Percentiles rank a stretch among this genome's conserved stretches.
phyloP scores from a whole-genome alignment of 2,329 filamentous ascomycete genomes.

The Dactylonectria estremocensis region DNA sequence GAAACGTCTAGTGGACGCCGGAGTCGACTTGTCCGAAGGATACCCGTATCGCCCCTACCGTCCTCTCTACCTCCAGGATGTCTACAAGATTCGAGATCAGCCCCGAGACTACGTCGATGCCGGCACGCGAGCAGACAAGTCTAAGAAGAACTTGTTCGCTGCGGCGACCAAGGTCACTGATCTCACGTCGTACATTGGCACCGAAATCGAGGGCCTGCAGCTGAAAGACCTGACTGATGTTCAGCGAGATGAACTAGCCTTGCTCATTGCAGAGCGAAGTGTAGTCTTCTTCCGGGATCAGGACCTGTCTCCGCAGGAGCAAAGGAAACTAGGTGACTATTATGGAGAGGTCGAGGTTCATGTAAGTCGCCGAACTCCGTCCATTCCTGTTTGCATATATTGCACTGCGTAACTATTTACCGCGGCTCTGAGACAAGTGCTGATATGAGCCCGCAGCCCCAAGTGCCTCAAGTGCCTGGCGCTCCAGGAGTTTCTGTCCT shows the following conservation, averaged over 20 bases:
- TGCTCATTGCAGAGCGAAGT: constrained; percentile 74
- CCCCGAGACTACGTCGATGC: constrained; percentile 71
- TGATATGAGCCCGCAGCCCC: constrained; percentile 64
- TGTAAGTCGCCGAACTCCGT: constrained; percentile 59
- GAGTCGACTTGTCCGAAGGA: constrained; percentile 77
- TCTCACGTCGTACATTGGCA: constrained; percentile 74
- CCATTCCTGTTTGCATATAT: background rate
- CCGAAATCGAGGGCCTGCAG: constrained; percentile 75
- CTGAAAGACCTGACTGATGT: constrained; percentile 72
- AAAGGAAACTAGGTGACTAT: constrained; percentile 74
- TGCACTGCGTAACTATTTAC: background rate
- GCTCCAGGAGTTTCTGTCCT: constrained; percentile 76
- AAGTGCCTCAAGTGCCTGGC: constrained; percentile 80
- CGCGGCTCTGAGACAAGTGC: background rate
- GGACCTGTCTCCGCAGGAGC: constrained; percentile 73
- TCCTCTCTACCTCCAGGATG: constrained; percentile 79
- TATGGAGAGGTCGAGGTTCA: constrained; percentile 79
- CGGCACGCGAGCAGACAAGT: constrained; percentile 75
- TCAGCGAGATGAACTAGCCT: constrained; percentile 74
- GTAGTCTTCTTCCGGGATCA: constrained; percentile 80
- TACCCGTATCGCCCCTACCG: constrained; percentile 80
- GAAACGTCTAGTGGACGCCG: constrained; percentile 75
- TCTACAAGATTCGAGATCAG: constrained; percentile 74
- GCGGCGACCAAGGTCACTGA: constrained; percentile 76
- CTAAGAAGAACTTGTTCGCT: constrained; percentile 72